Conservation (phyloP, 805 yeast genomes). For the Komagataella ulmi region DNA sequence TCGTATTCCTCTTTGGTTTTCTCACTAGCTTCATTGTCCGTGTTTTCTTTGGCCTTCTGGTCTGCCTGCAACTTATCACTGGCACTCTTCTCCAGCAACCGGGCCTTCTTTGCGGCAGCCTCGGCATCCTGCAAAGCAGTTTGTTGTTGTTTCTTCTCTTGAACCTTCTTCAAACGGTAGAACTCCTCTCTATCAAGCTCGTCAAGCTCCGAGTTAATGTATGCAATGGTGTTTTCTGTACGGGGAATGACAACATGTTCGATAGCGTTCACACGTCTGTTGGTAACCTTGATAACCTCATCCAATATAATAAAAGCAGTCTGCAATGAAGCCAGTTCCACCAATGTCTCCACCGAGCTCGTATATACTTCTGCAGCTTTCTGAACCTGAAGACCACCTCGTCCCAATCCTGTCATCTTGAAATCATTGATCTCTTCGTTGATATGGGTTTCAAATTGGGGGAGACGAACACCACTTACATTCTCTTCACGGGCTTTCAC, state of each 20-base stretch:
- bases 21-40: slow-evolving; percentile 17
- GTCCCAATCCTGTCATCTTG: slow-evolving; percentile 90
- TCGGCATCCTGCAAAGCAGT: slow-evolving; percentile 53
- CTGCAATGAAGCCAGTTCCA: slow-evolving; percentile 89
- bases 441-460: slow-evolving; percentile 79
- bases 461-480: slow-evolving; percentile 90
- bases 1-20: slow-evolving; percentile 10
- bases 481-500: slow-evolving; percentile 90
- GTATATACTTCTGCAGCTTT: slow-evolving; percentile 89
- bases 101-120: slow-evolving; percentile 19
- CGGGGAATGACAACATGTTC: slow-evolving; percentile 97
- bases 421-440: slow-evolving; percentile 85
- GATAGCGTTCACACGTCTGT: slow-evolving; percentile 96
- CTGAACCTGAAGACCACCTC: slow-evolving; percentile 98
- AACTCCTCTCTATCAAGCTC: slow-evolving; percentile 98
- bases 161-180: slow-evolving; percentile 85
- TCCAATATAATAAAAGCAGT: slow-evolving; percentile 94
- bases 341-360: slow-evolving; percentile 92
- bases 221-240: slow-evolving; percentile 85
- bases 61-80: slow-evolving; percentile 4
- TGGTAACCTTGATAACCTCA: slow-evolving; percentile 95
- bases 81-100: slow-evolving; percentile 8
- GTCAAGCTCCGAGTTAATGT: slow-evolving; percentile 92
- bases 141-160: slow-evolving; percentile 82
- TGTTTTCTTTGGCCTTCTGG: slow-evolving; percentile 15